A percentile compares a stretch with the other conserved stretches of the same genome.
Conservation (phyloP, 257 asterid genomes). For the Capsicum chinense region DNA sequence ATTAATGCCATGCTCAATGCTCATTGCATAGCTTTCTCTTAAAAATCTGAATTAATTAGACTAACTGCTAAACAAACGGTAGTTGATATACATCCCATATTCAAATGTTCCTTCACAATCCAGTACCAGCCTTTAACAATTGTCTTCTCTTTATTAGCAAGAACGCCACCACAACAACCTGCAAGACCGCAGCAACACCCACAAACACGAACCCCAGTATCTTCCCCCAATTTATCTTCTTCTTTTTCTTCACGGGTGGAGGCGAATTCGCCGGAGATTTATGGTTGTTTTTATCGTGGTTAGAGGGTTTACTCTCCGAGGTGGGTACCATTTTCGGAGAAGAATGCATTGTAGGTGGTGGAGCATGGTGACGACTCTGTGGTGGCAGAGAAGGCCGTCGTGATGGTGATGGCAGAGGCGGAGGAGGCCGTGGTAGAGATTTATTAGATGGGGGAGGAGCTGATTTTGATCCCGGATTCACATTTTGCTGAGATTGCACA, state of each 20-base stretch:
- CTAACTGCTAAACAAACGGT: constrained; percentile 23
- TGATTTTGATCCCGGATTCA: constrained; percentile 31
- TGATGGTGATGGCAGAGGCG: constrained; percentile 30
- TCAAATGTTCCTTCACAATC: constrained; percentile 28
- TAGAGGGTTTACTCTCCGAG: neutral
- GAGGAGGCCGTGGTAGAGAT: neutral
- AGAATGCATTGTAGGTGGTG: constrained; percentile 37
- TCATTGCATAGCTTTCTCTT: neutral
- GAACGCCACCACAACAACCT: constrained; percentile 47
- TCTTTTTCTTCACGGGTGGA: constrained; percentile 21
- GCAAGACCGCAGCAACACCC: constrained; percentile 46
- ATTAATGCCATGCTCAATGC: constrained; percentile 25
- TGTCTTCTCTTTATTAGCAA: constrained; percentile 48
- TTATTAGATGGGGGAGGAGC: constrained; percentile 33
- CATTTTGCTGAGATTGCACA: constrained; percentile 56
- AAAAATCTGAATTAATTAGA: constrained; percentile 25
- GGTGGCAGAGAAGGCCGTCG: constrained; percentile 39
- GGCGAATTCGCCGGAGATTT: neutral
- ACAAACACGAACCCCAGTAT: constrained; percentile 47
- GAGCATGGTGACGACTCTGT: neutral
- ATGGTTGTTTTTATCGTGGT: neutral
- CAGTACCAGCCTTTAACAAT: constrained; percentile 35
- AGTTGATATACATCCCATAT: constrained; percentile 13
- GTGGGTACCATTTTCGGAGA: constrained; percentile 16
- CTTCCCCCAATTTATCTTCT: constrained; percentile 43